These are phyloP conservation scores for Xylaria palmicola DNA, from an alignment of 495 filamentous ascomycete species.

Conservation along the genomic window DNA sequence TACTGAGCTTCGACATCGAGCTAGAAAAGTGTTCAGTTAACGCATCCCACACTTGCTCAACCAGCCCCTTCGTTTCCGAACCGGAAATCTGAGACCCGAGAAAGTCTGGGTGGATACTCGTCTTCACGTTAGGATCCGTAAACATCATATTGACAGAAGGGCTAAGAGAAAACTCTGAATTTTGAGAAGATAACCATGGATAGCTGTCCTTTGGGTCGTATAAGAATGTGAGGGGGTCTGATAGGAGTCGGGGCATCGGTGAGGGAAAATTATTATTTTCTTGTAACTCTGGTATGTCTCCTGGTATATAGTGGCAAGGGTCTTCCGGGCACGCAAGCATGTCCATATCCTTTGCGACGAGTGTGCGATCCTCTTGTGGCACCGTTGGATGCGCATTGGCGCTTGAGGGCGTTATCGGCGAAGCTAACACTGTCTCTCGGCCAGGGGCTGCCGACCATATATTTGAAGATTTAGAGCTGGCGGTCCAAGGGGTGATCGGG, in stretches of 20 bases:
- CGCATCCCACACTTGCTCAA: conserved; percentile 40
- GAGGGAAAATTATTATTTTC: conserved; percentile 23
- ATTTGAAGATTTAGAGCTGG: conserved; percentile 19
- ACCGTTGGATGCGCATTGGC: conserved; percentile 7
- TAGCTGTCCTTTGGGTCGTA: conserved; percentile 29
- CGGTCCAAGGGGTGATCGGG: conserved; percentile 30
- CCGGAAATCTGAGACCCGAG: conserved; percentile 17
- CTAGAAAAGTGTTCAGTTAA: conserved; percentile 41
- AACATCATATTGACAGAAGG: conserved; percentile 36
- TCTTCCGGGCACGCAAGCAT: conserved; percentile 15
- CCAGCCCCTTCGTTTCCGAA: conserved; percentile 40
- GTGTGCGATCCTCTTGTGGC: conserved; percentile 11
- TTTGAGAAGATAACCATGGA: conserved; percentile 28
- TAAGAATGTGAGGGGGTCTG: conserved; percentile 30
- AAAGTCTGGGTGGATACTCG: conserved; percentile 17
- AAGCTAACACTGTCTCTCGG: conserved; percentile 26
- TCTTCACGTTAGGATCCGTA: conserved; percentile 22
- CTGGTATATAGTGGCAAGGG: conserved; percentile 20
- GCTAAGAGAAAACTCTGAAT: conserved; percentile 25
- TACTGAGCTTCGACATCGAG: conserved; percentile 37
- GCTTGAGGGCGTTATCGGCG: conserved; percentile 28
- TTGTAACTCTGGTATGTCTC: conserved; percentile 39
- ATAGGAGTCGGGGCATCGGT: conserved; percentile 22
- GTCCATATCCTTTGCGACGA: conserved; percentile 4
- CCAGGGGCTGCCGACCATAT: conserved; percentile 22